These are phyloP conservation scores for Fistulinella prunicolor DNA, from an alignment of 768 basidiomycete species.

Conservation along the genomic window DNA sequence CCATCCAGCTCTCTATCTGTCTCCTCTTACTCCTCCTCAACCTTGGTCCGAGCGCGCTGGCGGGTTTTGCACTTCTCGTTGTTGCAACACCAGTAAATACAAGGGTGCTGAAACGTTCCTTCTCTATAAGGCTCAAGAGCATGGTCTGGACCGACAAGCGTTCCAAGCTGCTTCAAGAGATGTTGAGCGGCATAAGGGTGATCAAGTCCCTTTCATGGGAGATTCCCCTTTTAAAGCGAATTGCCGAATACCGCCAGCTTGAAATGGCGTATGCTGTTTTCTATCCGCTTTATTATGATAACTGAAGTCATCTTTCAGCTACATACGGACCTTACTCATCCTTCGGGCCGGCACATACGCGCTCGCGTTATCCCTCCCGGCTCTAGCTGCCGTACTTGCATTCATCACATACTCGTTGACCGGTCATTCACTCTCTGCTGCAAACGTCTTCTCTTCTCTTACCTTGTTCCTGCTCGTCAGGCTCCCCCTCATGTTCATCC, in stretches of 20 bases:
- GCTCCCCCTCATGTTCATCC: conserved; percentile 74
- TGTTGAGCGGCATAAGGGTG: conserved; percentile 85
- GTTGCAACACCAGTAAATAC: conserved; percentile 73
- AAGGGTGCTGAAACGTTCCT: conserved; percentile 63
- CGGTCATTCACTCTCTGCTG: conserved; percentile 66
- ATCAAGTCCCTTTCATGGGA: conserved; percentile 96
- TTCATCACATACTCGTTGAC: conserved; percentile 75
- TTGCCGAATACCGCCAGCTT: conserved; percentile 63
- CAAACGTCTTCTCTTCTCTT: conserved; percentile 79
- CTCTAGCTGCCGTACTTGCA: conserved; percentile 72
- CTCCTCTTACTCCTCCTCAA: conserved; percentile 70
- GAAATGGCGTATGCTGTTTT: conserved; percentile 56
- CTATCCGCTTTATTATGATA: conserved; percentile 3
- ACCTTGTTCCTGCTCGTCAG: conserved; percentile 83
- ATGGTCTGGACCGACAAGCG: conserved; percentile 93
- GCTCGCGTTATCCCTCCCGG: conserved; percentile 68
- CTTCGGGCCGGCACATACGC: conserved; percentile 66
- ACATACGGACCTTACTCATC: conserved; percentile 64
- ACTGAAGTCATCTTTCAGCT: conserved; percentile 33
- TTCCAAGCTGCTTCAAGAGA: conserved; percentile 84
- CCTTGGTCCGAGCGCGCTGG: conserved; percentile 58
- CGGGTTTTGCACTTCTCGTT: conserved; percentile 61
- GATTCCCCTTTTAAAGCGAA: conserved; percentile 69
- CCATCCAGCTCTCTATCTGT: conserved; percentile 76
- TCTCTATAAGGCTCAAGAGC: conserved; percentile 57